A percentile compares a stretch with the other conserved stretches of the same genome.
phyloP scores from a whole-genome alignment of 1,284 basidiomycete species.

The Ceratobasidium sp. region DNA sequence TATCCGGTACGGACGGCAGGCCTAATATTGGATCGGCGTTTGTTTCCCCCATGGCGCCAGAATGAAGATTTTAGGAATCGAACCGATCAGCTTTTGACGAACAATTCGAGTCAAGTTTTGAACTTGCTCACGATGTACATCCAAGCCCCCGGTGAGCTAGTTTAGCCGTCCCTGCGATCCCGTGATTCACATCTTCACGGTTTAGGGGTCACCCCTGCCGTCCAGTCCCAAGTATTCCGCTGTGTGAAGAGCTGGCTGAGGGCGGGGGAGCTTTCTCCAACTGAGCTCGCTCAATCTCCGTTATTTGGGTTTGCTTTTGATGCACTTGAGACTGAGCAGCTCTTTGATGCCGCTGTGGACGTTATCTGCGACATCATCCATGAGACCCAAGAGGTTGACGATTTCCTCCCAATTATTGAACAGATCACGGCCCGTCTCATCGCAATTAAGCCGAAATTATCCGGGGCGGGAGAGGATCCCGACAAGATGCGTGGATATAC shows the following conservation, averaged over 20 bases:
- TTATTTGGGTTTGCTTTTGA: conserved; percentile 86
- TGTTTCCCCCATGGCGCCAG: conserved; percentile 52
- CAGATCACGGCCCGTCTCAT: conserved; percentile 84
- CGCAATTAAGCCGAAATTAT: conserved; percentile 68
- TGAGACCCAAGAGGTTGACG: conserved; percentile 97
- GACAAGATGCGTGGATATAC: conserved; percentile 91
- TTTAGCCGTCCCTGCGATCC: conserved; percentile 1
- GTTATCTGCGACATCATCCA: conserved; percentile 94
- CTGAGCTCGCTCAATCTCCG: conserved; percentile 73
- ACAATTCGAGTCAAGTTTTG: conserved; percentile 75
- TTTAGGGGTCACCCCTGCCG: conserved; percentile 77
- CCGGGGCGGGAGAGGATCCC: conserved; percentile 70
- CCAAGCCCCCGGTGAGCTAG: conserved; percentile 75
- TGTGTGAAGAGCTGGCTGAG: conserved; percentile 88
- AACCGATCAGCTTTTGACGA: conserved; percentile 68
- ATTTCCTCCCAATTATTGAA: conserved; percentile 89
- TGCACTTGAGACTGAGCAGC: conserved; percentile 78
- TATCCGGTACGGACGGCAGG: conserved; percentile 37
- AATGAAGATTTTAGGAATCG: conserved; percentile 80
- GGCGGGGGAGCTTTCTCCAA: conserved; percentile 80
- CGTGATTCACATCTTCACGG: neutral
- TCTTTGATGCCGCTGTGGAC: conserved; percentile 93
- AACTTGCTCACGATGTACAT: conserved; percentile 87
- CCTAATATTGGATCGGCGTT: conserved; percentile 39
- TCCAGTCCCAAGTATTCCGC: conserved; percentile 87